These are phyloP conservation scores for Hypoxylon crocopeplum DNA, from an alignment of 495 filamentous ascomycete species.

Conservation along the genomic window DNA sequence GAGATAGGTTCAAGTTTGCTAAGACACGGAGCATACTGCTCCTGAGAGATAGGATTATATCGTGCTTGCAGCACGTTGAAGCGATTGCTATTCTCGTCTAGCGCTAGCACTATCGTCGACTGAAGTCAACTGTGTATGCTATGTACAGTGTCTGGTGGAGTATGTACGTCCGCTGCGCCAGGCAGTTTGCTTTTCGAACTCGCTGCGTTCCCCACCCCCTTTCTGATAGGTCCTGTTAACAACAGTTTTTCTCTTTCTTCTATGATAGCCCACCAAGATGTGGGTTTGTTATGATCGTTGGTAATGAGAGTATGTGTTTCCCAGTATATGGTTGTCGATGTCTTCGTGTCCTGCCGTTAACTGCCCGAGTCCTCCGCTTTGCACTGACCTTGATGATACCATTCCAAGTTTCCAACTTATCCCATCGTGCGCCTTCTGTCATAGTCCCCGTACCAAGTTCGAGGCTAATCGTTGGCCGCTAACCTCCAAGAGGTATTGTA, in stretches of 20 bases:
- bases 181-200: slow-evolving; percentile 21
- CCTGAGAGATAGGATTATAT: background rate
- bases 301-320: slow-evolving; percentile 15
- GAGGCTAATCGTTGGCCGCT: slow-evolving; percentile 13
- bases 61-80: slow-evolving; percentile 12
- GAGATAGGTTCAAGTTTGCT: slow-evolving; percentile 2
- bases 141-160: slow-evolving; percentile 13
- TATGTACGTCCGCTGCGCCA: slow-evolving; percentile 30
- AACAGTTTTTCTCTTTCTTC: background rate
- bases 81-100: slow-evolving; percentile 24
- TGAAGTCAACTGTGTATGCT: slow-evolving; percentile 15
- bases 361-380: slow-evolving; percentile 8
- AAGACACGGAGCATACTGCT: background rate
- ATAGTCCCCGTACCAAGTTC: slow-evolving; percentile 3
- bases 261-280: background rate
- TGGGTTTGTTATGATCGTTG: background rate
- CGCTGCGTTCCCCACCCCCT: background rate
- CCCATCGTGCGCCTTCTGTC: slow-evolving; percentile 8
- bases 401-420: background rate
- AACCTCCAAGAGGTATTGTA: slow-evolving; percentile 20
- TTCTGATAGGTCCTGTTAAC: background rate
- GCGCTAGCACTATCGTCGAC: slow-evolving; percentile 17
- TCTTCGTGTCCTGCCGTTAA: slow-evolving; percentile 1
- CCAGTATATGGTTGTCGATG: background rate
- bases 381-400: background rate